Evolutionary conservation across 495 filamentous ascomycete genomes (phyloP).

Genomic region (Penicillium cataractarum): DNA sequence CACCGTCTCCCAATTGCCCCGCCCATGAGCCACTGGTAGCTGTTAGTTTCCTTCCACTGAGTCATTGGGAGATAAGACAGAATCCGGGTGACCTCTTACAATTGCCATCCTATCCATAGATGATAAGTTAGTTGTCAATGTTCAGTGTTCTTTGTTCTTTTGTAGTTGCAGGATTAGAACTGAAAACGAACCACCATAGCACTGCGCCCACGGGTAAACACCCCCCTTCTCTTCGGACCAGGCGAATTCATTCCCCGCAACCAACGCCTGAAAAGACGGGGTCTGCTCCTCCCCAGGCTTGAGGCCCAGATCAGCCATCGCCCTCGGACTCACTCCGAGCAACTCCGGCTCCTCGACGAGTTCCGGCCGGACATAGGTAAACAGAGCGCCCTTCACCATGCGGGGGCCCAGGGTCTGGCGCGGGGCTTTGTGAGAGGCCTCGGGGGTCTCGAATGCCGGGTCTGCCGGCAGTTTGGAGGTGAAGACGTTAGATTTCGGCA

Average conservation of each 20-base stretch:
- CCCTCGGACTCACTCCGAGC: slow-evolving; percentile 73
- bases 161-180: background rate
- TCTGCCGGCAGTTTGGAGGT: slow-evolving; percentile 80
- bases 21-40: slow-evolving; percentile 75
- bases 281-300: slow-evolving; percentile 64
- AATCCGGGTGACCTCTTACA: slow-evolving; percentile 36
- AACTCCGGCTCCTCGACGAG: slow-evolving; percentile 70
- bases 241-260: slow-evolving; percentile 78
- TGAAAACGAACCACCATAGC: slow-evolving; percentile 74
- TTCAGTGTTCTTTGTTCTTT: background rate
- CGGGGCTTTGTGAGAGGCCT: slow-evolving; percentile 75
- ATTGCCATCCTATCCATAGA: slow-evolving; percentile 54
- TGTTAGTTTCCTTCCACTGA: slow-evolving; percentile 2
- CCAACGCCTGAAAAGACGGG: slow-evolving; percentile 73
- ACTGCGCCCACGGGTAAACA: slow-evolving; percentile 96
- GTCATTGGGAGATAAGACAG: background rate
- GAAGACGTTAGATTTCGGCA: slow-evolving; percentile 87
- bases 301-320: slow-evolving; percentile 79
- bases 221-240: slow-evolving; percentile 62
- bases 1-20: slow-evolving; percentile 90
- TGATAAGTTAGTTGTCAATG: slow-evolving; percentile 5
- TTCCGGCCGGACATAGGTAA: slow-evolving; percentile 88
- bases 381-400: slow-evolving; percentile 81
- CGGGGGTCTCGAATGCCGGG: slow-evolving; percentile 76
- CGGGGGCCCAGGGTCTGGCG: slow-evolving; percentile 77